Evolutionary conservation across 129 eudicot genomes (phyloP).

Genomic region (sunflower (Helianthus annuus)): DNA sequence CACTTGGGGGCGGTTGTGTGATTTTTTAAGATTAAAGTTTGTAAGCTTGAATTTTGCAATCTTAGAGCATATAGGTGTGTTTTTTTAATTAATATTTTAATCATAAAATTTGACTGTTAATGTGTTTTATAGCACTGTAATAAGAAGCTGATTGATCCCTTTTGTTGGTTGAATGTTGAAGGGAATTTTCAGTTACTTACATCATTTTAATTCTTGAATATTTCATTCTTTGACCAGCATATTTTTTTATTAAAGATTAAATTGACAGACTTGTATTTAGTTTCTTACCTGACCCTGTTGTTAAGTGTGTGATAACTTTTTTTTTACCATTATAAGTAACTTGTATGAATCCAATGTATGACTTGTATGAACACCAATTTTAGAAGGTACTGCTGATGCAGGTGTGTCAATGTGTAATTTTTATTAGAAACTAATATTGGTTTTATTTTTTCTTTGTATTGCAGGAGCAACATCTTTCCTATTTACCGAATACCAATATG

Average conservation of each 20-base stretch:
- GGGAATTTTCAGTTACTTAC: neutral
- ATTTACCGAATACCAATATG: constrained; percentile 77
- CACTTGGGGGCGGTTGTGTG: no score
- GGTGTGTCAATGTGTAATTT: neutral
- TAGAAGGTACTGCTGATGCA: neutral
- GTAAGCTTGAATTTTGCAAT: no score
- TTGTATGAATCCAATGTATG: neutral
- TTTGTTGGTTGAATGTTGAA: constrained; percentile 5
- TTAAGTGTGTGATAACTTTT: no score
- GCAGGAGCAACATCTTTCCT: constrained; percentile 91
- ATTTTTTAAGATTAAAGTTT: no score
- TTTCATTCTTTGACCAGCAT: constrained; percentile 4
- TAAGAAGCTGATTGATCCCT: constrained; percentile 16
- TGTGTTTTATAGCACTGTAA: neutral
- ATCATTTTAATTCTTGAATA: neutral
- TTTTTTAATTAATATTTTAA: no score
- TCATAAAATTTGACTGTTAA: neutral
- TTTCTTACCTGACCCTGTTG: constrained; percentile 6
- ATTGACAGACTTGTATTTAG: neutral
- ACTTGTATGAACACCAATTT: neutral
- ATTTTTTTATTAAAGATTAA: neutral
- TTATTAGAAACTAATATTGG: neutral
- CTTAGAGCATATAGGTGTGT: no score
- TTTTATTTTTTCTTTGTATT: constrained; percentile 9
- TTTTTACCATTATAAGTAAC: neutral